Evolutionary conservation across 2,329 filamentous ascomycete species (phyloP), one percentile per base, ranked within the genome.

Genomic region (Sporothrix inflata): DNA sequence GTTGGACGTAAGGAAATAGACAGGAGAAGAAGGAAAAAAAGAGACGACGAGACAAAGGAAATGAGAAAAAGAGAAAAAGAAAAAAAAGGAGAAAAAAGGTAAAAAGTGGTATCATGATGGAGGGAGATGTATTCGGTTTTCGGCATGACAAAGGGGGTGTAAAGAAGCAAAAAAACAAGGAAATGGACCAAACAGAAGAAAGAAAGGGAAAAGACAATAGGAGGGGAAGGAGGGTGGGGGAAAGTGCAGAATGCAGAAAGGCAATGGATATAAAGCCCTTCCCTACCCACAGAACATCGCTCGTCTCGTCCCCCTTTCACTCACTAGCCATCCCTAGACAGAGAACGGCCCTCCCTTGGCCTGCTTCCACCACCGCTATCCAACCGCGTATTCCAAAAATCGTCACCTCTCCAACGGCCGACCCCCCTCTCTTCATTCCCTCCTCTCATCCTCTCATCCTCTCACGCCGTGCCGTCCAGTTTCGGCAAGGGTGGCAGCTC

Each of bases 401-500:
- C n/a, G n/a, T 27, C 60, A 27, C 38, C 55, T 60, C 55, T 40
- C 53, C 38, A 42, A 5, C 34, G 27, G n/a, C n/a, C n/a, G n/a
- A 1, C 11, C 21, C 77, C 57, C 38, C 73, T 76, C 24, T 30
- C 47, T 71, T 71, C 24, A 11, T 9, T 47, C 42, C 34, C n/a
- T 27, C 14, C 30, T 2, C 21, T 42, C 40, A n/a, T 60, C 30
- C 38, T n/a, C 14, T 14, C 42, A n/a, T 51, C 60, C 63, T 1
- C 24, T 65, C 21, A 51, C 55, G 47, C 47, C 3, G 71, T 70
- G 9, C 68, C 76, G 61, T 74, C 72, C 14, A 75, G 49, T 7
- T 73, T 74, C 1, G 89, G 89, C 60, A 91, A 78, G 3, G 88
- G 86, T 7, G 88, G 89, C 63, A 90, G 79, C 12, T 84, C 84